Conservation (phyloP, 1,284 basidiomycete genomes). For the Tylopilus sp. region DNA sequence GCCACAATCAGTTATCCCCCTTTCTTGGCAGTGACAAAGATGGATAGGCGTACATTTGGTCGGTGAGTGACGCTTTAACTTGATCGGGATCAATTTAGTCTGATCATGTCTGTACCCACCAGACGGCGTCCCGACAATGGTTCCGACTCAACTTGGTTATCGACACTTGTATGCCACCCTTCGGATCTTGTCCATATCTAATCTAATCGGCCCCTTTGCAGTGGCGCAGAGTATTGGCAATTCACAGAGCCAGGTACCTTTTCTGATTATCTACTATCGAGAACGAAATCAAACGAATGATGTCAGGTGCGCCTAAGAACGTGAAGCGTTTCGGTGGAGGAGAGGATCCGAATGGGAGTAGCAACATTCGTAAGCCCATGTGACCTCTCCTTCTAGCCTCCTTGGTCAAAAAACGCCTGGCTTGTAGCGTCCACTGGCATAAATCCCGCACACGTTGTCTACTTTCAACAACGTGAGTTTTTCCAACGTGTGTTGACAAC, state of each 20-base stretch:
- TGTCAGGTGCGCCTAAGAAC: slow-evolving; percentile 30
- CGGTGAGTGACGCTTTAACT: slow-evolving; percentile 24
- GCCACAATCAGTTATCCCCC: background rate
- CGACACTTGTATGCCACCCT: slow-evolving; percentile 38
- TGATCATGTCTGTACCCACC: background rate
- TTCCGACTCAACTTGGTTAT: slow-evolving; percentile 38
- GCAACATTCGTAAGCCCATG: slow-evolving; percentile 36
- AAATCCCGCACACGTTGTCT: slow-evolving; percentile 39
- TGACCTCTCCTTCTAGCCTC: background rate
- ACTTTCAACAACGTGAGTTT: slow-evolving; percentile 41
- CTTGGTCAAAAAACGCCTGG: background rate
- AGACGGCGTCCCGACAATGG: slow-evolving; percentile 46
- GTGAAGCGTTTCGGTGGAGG: slow-evolving; percentile 36
- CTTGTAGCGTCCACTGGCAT: slow-evolving; percentile 38
- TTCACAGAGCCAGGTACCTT: slow-evolving; percentile 35
- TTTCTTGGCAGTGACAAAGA: background rate
- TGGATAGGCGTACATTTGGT: slow-evolving; percentile 38
- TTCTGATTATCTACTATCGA: slow-evolving; percentile 7
- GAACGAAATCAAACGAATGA: slow-evolving; percentile 3
- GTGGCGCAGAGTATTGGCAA: slow-evolving; percentile 45
- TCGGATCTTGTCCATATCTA: background rate
- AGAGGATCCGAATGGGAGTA: slow-evolving; percentile 41
- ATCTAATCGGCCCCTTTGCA: slow-evolving; percentile 15
- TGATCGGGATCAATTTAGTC: background rate
- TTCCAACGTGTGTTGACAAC: background rate